phyloP scores from a whole-genome alignment of 768 basidiomycete genomes.

The Russula vinacea region DNA sequence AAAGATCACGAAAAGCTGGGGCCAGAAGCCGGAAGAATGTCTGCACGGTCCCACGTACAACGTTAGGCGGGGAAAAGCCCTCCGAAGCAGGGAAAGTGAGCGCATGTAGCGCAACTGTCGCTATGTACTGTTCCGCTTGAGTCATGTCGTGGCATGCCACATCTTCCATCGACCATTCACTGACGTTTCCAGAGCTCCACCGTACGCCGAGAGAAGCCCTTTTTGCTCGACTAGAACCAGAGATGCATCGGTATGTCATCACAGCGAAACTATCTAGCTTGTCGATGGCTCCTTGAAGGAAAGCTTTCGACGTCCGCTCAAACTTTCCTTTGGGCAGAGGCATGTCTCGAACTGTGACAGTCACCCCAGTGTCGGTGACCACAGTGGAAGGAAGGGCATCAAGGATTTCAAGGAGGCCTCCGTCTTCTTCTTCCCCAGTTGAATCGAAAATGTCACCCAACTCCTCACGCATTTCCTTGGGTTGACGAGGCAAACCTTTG shows the following conservation, averaged over 20 bases:
- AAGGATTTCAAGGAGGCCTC: conserved; percentile 70
- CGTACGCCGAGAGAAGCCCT: conserved; percentile 69
- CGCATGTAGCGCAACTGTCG: conserved; percentile 79
- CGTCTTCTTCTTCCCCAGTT: conserved; percentile 47
- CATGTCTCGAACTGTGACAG: conserved; percentile 65
- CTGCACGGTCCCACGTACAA: conserved; percentile 45
- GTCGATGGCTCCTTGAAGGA: conserved; percentile 64
- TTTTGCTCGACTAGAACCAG: conserved; percentile 69
- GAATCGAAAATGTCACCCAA: conserved; percentile 48
- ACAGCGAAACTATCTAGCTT: conserved; percentile 75
- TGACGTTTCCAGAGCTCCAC: conserved; percentile 60
- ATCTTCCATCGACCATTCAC: conserved; percentile 80
- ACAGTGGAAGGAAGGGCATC: conserved; percentile 60
- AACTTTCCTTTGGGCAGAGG: conserved; percentile 79
- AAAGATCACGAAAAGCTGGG: conserved; percentile 78
- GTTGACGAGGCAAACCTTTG: conserved; percentile 12
- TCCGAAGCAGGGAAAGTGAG: conserved; percentile 61
- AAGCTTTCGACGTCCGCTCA: conserved; percentile 71
- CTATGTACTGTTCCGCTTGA: conserved; percentile 89
- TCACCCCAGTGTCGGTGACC: conserved; percentile 52
- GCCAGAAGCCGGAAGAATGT: conserved; percentile 82
- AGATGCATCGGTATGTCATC: conserved; percentile 61
- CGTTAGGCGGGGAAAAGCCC: conserved; percentile 58
- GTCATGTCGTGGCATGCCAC: conserved; percentile 71
- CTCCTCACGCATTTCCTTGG: conserved; percentile 21